A percentile compares a stretch with the other conserved stretches of the same genome.
phyloP scores from a whole-genome alignment of 2,329 filamentous ascomycete species.

The Taxawa tesnikishii region DNA sequence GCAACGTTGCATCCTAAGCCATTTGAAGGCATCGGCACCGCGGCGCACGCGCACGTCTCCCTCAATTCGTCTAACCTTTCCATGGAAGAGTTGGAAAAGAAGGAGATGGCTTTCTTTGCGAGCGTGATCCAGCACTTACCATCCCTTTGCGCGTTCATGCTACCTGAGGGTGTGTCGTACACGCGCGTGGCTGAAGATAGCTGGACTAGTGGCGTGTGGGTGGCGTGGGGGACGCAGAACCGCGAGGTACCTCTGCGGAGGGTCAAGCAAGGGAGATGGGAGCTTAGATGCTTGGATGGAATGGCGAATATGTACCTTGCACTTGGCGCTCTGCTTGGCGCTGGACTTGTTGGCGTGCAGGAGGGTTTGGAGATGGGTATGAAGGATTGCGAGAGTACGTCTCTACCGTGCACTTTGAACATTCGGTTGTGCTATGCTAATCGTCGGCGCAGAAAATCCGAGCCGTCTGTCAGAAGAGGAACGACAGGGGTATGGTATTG shows the following conservation, averaged over 20 bases:
- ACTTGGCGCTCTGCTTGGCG: conserved; percentile 46
- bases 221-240: conserved; percentile 73
- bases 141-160: conserved; percentile 56
- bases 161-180: conserved; percentile 56
- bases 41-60: conserved; percentile 58
- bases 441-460: conserved; percentile 32
- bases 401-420: conserved; percentile 1
- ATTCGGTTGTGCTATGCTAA: conserved; percentile 5
- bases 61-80: conserved; percentile 32
- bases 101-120: conserved; percentile 54
- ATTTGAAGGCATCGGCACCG: conserved; percentile 48
- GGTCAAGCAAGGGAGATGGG: conserved; percentile 57
- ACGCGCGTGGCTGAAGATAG: conserved; percentile 53
- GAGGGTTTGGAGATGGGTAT: conserved; percentile 31
- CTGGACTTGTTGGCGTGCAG: conserved; percentile 45
- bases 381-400: conserved; percentile 36
- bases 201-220: conserved; percentile 70
- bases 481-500: conserved; percentile 41
- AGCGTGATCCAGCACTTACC: conserved; percentile 56
- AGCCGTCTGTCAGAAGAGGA: conserved; percentile 35
- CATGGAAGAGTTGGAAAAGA: conserved; percentile 15
- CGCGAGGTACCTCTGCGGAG: conserved; percentile 62
- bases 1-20: conserved; percentile 68
- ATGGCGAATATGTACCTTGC: conserved; percentile 68
- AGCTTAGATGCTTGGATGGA: conserved; percentile 67